Base-by-base conservation (phyloP, 495 filamentous ascomycete species). In the Tuber borchii region DNA sequence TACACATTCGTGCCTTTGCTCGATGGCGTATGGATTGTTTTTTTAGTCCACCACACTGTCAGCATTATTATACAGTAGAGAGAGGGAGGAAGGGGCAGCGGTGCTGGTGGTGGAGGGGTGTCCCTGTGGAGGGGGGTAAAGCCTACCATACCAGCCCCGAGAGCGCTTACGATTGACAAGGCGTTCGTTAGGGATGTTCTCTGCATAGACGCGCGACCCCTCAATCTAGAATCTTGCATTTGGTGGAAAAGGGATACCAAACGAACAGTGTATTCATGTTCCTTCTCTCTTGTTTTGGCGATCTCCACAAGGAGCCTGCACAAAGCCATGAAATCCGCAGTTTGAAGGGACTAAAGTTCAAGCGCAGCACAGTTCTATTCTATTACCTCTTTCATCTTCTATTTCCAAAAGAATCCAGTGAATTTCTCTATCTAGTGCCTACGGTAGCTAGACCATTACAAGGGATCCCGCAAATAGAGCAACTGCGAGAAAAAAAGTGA, bases 151-250 rank as follows among this genome's bases (percentile, higher is more conserved):
- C 70, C 37, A 65, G 73, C 56, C 48, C 65, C 45, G 42, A 73
- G 73, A 71, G 78, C 73, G 78, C 73, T 79, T 75, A 79, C n/a
- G 61, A 44, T 72, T 56, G 39, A 43, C 70, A 78, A 75, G 77
- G 76, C 72, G 43, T 78, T 72, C 72, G 77, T 78, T 78, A 79
- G 73, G 78, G 77, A 79, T 46, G 72, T 79, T 79, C 73, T 79
- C 45, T 79, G 77, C 78, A 79, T 79, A 79, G 73, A 75, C 76
- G 76, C 78, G 76, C 76, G 56, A 79, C 78, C 78, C 78, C 78
- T 79, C 78, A 75, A 79, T 79, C 78, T 79, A 75, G 76, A 75
- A 79, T 79, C 56, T 79, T 75, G 45, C 73, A 70, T 79, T 79
- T 79, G 72, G 42, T 42, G 70, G 78, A 70, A 71, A 39, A 61